Percentiles rank a stretch among this genome's conserved stretches.
Conservation (phyloP, 192 early-diverging fungal genomes). For the Gamsiella multidivaricata region DNA sequence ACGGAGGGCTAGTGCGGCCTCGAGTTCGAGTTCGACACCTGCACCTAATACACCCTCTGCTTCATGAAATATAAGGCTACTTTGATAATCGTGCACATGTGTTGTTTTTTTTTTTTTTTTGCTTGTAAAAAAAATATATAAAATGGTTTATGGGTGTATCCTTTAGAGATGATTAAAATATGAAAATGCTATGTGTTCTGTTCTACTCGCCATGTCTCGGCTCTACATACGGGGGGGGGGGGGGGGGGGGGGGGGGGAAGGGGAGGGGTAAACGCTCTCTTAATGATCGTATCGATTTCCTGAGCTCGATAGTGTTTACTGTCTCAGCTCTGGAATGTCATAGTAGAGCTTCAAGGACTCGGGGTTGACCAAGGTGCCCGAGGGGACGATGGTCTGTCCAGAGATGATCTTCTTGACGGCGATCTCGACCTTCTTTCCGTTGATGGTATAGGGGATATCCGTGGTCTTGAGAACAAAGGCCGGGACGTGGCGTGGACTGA, state of each 20-base stretch:
- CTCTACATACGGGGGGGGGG: too few relatives aligned
- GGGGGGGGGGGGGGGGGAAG: too few relatives aligned
- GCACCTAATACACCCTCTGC: neutral
- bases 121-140: too few relatives aligned
- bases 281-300: too few relatives aligned
- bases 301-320: too few relatives aligned
- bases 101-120: neutral
- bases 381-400: slow-evolving; percentile 83
- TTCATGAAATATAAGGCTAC: neutral
- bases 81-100: neutral
- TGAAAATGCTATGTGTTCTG: neutral
- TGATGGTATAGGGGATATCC: slow-evolving; percentile 95
- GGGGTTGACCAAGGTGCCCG: slow-evolving; percentile 88
- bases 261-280: too few relatives aligned
- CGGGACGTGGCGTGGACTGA: slow-evolving; percentile 95
- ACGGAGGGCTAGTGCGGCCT: neutral
- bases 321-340: slow-evolving; percentile 74
- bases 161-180: neutral
- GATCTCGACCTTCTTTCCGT: slow-evolving; percentile 98
- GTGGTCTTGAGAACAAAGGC: slow-evolving; percentile 80
- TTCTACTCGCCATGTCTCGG: too few relatives aligned
- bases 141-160: too few relatives aligned
- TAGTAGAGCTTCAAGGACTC: slow-evolving; percentile 88
- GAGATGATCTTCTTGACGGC: slow-evolving; percentile 91
- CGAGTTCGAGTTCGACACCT: neutral